Evolutionary conservation across 2,329 filamentous ascomycete species (phyloP).

Genomic region (Calonectria pseudoreteaudii): DNA sequence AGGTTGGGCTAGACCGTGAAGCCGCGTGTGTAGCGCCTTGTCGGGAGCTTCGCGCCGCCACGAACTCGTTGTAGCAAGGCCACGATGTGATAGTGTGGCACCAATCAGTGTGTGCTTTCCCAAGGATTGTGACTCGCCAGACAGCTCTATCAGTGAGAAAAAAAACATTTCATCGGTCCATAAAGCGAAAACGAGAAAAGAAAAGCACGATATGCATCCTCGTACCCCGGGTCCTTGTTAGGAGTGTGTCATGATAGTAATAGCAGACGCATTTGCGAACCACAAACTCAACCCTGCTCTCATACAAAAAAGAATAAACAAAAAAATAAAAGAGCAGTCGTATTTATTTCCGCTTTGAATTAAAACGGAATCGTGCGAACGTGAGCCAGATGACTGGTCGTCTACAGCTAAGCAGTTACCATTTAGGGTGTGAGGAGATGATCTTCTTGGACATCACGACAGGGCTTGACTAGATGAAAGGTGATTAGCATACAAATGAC

Average conservation of each 20-base stretch:
- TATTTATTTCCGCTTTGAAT: neutral
- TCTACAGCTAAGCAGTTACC: neutral
- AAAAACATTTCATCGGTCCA: neutral
- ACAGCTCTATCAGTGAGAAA: neutral
- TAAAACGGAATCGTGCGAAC: neutral
- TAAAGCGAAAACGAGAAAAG: neutral
- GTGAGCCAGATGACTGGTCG: neutral
- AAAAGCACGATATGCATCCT: neutral
- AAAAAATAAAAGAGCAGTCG: too few relatives aligned
- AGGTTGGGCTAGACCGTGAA: neutral
- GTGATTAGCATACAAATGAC: neutral
- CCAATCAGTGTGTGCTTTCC: neutral
- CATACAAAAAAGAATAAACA: too few relatives aligned
- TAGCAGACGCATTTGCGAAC: neutral
- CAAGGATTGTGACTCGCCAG: neutral
- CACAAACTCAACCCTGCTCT: neutral
- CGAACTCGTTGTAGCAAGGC: neutral
- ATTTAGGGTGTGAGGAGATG: neutral
- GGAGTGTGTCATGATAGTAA: neutral
- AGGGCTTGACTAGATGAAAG: neutral
- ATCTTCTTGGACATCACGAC: neutral
- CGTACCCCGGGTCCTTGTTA: neutral
- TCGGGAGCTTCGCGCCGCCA: conserved; percentile 2
- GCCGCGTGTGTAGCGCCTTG: neutral
- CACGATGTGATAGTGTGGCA: neutral